Conservation (phyloP, 345 rosid genomes). For the Hibiscus trionum region DNA sequence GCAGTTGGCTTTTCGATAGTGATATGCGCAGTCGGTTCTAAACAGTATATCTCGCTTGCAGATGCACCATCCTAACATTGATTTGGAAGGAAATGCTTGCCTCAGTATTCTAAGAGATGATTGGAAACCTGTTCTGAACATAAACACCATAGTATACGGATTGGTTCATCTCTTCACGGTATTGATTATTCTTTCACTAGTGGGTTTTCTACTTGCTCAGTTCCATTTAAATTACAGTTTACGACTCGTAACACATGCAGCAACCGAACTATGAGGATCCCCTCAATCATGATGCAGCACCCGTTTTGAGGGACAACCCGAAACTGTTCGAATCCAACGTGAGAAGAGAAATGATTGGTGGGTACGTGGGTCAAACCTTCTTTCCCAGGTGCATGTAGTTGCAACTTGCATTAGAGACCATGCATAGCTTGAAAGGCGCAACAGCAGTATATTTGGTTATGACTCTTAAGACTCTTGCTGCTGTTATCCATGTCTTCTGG, state of each 20-base stretch:
- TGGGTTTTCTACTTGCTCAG: neutral
- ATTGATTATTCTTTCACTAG: conserved; percentile 4
- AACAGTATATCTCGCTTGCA: conserved; percentile 12
- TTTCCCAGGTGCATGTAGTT: conserved; percentile 36
- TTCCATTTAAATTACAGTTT: neutral
- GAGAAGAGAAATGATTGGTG: conserved; percentile 48
- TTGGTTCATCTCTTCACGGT: conserved; percentile 50
- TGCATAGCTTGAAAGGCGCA: conserved; percentile 2
- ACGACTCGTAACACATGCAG: conserved; percentile 16
- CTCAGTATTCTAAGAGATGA: conserved; percentile 51
- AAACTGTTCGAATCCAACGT: conserved; percentile 42
- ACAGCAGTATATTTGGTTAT: conserved; percentile 10
- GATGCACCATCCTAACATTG: conserved; percentile 55
- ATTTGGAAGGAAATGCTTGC: conserved; percentile 55
- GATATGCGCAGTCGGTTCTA: neutral
- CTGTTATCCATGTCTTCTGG: neutral
- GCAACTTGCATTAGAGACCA: neutral
- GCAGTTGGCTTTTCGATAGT: neutral
- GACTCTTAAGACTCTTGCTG: conserved; percentile 6
- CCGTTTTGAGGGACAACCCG: conserved; percentile 43
- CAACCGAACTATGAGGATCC: conserved; percentile 54
- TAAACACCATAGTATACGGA: conserved; percentile 46
- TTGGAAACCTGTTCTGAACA: conserved; percentile 53
- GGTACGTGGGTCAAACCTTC: conserved; percentile 38
- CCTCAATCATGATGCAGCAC: conserved; percentile 54